Percentiles rank a stretch among this genome's conserved stretches.
Evolutionary conservation across 495 filamentous ascomycete genomes (phyloP).

Genomic region (Amorphotheca resinae): DNA sequence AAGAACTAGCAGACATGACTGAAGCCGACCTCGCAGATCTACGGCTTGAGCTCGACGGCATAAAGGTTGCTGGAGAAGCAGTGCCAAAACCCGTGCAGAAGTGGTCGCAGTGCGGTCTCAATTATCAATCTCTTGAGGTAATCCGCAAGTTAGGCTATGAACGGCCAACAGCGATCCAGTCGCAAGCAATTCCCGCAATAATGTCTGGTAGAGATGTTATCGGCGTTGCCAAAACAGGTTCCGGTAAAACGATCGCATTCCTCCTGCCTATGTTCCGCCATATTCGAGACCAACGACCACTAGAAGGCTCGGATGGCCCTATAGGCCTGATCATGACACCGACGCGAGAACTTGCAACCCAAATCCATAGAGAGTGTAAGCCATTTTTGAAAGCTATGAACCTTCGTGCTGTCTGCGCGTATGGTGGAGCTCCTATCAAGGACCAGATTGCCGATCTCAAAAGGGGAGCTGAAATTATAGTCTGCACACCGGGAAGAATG

Average conservation of each 20-base stretch:
- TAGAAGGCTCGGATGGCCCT: slow-evolving; percentile 79
- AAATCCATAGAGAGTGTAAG: slow-evolving; percentile 89
- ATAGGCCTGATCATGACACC: slow-evolving; percentile 85
- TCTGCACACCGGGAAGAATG: slow-evolving; percentile 92
- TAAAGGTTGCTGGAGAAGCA: slow-evolving; percentile 77
- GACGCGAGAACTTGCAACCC: slow-evolving; percentile 85
- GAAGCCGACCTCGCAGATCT: slow-evolving; percentile 73
- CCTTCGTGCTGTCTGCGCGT: slow-evolving; percentile 88
- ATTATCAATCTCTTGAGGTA: slow-evolving; percentile 77
- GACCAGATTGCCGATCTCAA: slow-evolving; percentile 96
- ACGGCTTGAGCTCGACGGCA: slow-evolving; percentile 80
- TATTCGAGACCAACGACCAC: slow-evolving; percentile 81
- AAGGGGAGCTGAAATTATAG: slow-evolving; percentile 86
- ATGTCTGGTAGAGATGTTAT: slow-evolving; percentile 97
- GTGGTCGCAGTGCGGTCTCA: slow-evolving; percentile 91
- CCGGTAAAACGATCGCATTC: slow-evolving; percentile 97
- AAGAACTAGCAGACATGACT: slow-evolving; percentile 71
- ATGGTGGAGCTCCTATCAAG: slow-evolving; percentile 92
- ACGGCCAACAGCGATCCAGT: slow-evolving; percentile 82
- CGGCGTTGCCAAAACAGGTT: slow-evolving; percentile 94
- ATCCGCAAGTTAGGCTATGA: slow-evolving; percentile 76
- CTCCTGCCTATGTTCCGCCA: slow-evolving; percentile 93
- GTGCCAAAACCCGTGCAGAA: slow-evolving; percentile 89
- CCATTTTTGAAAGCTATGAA: slow-evolving; percentile 83
- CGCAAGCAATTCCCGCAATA: slow-evolving; percentile 86